Base-by-base conservation (phyloP, 179 eudicot species). In the Actinidia chinensis region DNA sequence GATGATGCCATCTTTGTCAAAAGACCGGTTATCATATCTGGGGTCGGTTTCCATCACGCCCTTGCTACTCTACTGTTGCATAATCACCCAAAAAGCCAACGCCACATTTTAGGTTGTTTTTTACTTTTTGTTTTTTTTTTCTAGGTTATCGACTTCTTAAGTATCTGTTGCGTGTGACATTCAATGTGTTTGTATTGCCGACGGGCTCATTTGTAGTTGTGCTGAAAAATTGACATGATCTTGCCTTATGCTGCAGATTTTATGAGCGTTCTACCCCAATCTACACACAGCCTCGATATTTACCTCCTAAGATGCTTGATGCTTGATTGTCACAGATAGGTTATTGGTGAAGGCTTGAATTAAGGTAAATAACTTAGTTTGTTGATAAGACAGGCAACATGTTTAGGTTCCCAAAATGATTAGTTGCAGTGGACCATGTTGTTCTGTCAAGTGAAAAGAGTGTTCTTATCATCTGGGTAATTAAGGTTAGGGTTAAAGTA, bases 281-380 rank as follows among this genome's bases (percentile, higher is more conserved):
- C 68, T 95, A 95, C 72, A 95, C 98, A 71, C 98, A 95, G 79
- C 98, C 98, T 81, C 93, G 98, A 63, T 95, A 95, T 82, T 80
- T 95, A 86, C 98, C 98, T 81, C 98, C 98, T 74, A 95, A 95
- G 90, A 95, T 95, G 97, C 97, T 95, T 81, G 97, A 91, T 78
- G 97, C 97, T 79, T n/a, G n/a, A 97, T 93, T 78, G 93, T 95
- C 72, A 95, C 97, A 1, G 98, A 95, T 64, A 91, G 97, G 98
- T 95, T 67, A 93, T 95, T 54, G 98, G 98, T 64, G 98, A 95
- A 83, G 98, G 98, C 55, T 85, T 97, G 93, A 63, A 95, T 95
- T 64, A 95, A 95, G 97, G 98, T 93, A 82, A 79, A 68, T 71
- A n/a, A 68, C 17, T 74, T 33, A 12, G 20, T 5, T 66, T 73